Percentiles rank a stretch among this genome's conserved stretches.
Evolutionary conservation across 768 basidiomycete genomes (phyloP).

Genomic region (Zangia roseola): DNA sequence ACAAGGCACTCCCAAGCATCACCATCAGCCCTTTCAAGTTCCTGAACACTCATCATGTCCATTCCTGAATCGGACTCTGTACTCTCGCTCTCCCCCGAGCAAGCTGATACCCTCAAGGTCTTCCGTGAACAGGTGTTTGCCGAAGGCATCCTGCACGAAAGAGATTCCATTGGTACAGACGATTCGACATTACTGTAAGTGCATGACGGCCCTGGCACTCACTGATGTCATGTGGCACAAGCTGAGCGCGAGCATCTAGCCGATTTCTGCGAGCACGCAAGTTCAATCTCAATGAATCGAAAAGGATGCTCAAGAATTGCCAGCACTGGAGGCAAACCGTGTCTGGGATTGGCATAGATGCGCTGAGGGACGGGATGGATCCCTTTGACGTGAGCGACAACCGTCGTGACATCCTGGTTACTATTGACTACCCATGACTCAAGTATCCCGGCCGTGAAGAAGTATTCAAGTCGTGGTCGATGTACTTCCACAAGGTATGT

Average conservation of each 20-base stretch:
- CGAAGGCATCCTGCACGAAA: conserved; percentile 57
- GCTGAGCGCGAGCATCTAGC: conserved; percentile 34
- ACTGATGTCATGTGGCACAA: neutral
- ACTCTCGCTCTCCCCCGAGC: conserved; percentile 18
- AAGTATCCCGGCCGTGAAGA: conserved; percentile 70
- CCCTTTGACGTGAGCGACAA: conserved; percentile 61
- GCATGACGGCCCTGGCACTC: neutral
- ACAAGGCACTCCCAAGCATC: too few species aligned
- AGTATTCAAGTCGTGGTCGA: conserved; percentile 74
- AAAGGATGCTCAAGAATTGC: conserved; percentile 64
- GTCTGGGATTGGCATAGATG: conserved; percentile 63
- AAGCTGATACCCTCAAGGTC: conserved; percentile 40
- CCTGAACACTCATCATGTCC: conserved; percentile 11
- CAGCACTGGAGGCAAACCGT: conserved; percentile 68
- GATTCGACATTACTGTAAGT: conserved; percentile 58
- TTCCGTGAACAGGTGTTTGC: conserved; percentile 53
- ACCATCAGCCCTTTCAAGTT: neutral
- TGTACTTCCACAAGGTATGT: conserved; percentile 74
- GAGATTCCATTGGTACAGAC: conserved; percentile 61
- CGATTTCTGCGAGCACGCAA: conserved; percentile 77
- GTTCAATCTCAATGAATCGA: conserved; percentile 56
- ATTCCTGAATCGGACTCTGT: conserved; percentile 1
- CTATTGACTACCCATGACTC: neutral
- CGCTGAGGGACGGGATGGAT: conserved; percentile 58
- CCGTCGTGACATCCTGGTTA: neutral